Evolutionary conservation across 106 monocot species (phyloP), one percentile per base, ranked within the genome.

Genomic region (Allium cepa): DNA sequence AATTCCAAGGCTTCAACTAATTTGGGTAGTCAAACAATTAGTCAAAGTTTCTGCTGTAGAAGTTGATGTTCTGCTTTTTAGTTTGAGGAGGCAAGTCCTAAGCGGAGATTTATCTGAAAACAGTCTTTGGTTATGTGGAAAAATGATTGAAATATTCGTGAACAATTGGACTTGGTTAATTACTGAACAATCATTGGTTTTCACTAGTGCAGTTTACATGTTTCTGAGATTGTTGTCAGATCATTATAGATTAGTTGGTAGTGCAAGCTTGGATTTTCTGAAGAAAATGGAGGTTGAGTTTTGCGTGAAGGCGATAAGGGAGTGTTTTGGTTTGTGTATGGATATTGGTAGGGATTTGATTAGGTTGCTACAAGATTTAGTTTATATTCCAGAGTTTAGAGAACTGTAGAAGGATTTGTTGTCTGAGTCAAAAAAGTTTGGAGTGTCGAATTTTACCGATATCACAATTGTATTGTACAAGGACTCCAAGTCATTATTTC

Each of bases 271-370:
- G 18, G 85, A 81, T 8, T 50, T 46, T 15, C 70, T 92, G 64
- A 92, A 88, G 73, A 60, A 49, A 12, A 59, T 75, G 62, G 87
- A 93, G 83, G 65, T 90, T 17, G 72, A 49, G 5, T 90, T 93
- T 53, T 93, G 92, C 73, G 59, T 83, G 13, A 77, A 72, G 48
- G 83, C 63, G 8, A 55, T 99, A 59, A 75, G 87, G 28, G 59
- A 93, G 12, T 59, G 67, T 52, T 90, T 92, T 57, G 57, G n/a
- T 28, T 68, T 83, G 52, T 99, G 99, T 59, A 45, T 72, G 53
- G 47, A 56, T 16, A 85, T 93, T 53, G 92, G 93, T 2, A 69
- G 90, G 49, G 92, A 99, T 61, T 72, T 99, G 13, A 67, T 93
- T 52, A 79, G 99, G 50, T 73, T 83, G 26, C 75, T 93, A 11